Percentiles rank a stretch among this genome's conserved stretches.
Conservation (phyloP, 768 basidiomycete genomes). For the Hericium alpestre region DNA sequence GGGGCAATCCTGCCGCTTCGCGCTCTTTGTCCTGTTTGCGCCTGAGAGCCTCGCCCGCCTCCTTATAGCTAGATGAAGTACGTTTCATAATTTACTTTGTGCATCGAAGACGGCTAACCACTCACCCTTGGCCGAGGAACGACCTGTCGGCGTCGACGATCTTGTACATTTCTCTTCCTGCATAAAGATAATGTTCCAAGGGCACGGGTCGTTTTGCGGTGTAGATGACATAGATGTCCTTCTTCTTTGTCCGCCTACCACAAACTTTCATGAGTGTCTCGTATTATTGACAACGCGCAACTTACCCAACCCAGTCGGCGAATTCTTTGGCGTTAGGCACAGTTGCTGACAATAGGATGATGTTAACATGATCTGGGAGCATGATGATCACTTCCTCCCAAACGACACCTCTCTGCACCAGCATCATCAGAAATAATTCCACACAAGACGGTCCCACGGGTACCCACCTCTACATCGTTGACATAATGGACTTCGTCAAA, state of each 20-base stretch:
- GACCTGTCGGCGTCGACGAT: slow-evolving; percentile 77
- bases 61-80: slow-evolving; percentile 56
- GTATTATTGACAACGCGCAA: not conserved
- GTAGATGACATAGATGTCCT: slow-evolving; percentile 97
- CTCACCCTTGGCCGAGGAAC: slow-evolving; percentile 64
- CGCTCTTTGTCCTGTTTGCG: slow-evolving; percentile 98
- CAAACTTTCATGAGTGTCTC: not conserved
- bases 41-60: slow-evolving; percentile 77
- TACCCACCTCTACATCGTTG: slow-evolving; percentile 86
- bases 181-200: slow-evolving; percentile 92
- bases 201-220: slow-evolving; percentile 95
- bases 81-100: no score
- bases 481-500: slow-evolving; percentile 99
- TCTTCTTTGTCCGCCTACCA: slow-evolving; percentile 90
- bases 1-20: slow-evolving; percentile 85
- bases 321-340: slow-evolving; percentile 98
- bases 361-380: slow-evolving; percentile 97
- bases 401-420: slow-evolving; percentile 86
- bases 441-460: not conserved
- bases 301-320: slow-evolving; percentile 98
- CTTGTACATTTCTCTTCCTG: slow-evolving; percentile 86
- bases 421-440: not conserved
- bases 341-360: slow-evolving; percentile 92
- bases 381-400: slow-evolving; percentile 99
- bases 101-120: not conserved